Base-by-base conservation (phyloP, 1,139 yeast species). In the Suzukiozyma palmioleophila region DNA sequence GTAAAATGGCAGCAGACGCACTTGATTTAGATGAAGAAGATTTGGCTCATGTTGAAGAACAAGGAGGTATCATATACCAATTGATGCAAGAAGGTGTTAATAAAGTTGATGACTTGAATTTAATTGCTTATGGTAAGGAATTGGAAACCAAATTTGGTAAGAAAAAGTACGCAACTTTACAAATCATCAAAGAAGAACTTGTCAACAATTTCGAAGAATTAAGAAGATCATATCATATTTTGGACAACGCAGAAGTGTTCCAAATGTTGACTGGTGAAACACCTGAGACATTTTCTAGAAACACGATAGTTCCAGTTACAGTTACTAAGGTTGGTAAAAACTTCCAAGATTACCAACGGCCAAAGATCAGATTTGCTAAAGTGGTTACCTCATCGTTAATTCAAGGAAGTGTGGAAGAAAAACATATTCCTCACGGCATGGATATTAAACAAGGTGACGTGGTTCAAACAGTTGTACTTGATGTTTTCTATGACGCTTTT, bases 1-100 rank as follows among this genome's bases (percentile, higher is more conserved):
- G 94, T 41, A 92, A 92, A 58, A 90, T 92, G 89, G 97, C 97
- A 8, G 94, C 96, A 2, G 98, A 92, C 69, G 97, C 98, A 1
- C 73, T 92, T 47, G 99, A 94, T 54, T 75, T 89, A 49, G 97
- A 90, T 54, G 98, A 94, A 54, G 97, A 90, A 62, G 96, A 90
- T 52, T 75, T 87, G 56, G 87, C 83, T 3, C 94, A 84, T 43
- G 70, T 84, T 45, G 95, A 86, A 51, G 73, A 69, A 45, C 76
- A 71, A 48, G 95, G 95, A 42, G 97, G 95, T 35, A 89, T 90
- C 10, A 84, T 92, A 44, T 83, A 83, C 45, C 83, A 85, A 53
- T 73, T 92, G 48, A 76, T 84, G 60, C 83, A 81, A 44, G 95
- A 88, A 50, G 92, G 85, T 41, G 83, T 85, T n/a, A 85, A 82